A percentile compares a stretch with the other conserved stretches of the same genome.
phyloP scores from a whole-genome alignment of 1,284 basidiomycete genomes.

The Rhodotorula sp. region DNA sequence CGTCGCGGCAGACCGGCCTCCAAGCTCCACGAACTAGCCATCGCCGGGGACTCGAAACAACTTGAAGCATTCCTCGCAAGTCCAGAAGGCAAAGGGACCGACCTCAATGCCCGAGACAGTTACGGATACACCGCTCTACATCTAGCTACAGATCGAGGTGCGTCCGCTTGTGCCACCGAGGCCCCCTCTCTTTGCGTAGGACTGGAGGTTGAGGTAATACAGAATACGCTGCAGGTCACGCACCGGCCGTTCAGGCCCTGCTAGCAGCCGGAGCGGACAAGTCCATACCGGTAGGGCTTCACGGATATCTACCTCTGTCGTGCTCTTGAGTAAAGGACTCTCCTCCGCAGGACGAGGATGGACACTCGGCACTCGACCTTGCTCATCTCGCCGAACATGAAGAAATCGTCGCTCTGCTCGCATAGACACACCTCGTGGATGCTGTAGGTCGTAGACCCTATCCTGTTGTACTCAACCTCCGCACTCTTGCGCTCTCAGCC shows the following conservation, averaged over 20 bases:
- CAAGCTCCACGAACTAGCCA: slow-evolving; percentile 62
- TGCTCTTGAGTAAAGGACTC: not conserved
- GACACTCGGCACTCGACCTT: slow-evolving; percentile 63
- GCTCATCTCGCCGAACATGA: slow-evolving; percentile 65
- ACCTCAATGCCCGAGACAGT: slow-evolving; percentile 52
- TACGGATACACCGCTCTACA: slow-evolving; percentile 84
- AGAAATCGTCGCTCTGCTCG: slow-evolving; percentile 59
- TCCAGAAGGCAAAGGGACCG: slow-evolving; percentile 52
- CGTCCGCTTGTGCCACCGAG: not conserved
- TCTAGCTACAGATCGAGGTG: slow-evolving; percentile 72
- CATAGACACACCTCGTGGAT: not conserved
- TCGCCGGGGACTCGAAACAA: slow-evolving; percentile 58
- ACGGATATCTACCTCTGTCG: fast-evolving
- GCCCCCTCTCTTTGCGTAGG: no score
- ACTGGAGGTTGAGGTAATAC: not conserved
- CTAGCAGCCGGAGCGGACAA: slow-evolving; percentile 66
- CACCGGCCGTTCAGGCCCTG: slow-evolving; percentile 60
- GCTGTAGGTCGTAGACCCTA: not conserved
- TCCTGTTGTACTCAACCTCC: no score
- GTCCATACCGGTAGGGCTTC: slow-evolving; percentile 57
- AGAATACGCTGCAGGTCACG: slow-evolving; percentile 51
- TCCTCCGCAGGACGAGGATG: slow-evolving; percentile 64
- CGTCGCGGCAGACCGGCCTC: slow-evolving; percentile 17
- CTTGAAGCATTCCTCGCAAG: slow-evolving; percentile 56
- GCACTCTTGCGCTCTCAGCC: not conserved